Conservation (phyloP, 352 stramenopile species). For the Phytopythium ostracodes region DNA sequence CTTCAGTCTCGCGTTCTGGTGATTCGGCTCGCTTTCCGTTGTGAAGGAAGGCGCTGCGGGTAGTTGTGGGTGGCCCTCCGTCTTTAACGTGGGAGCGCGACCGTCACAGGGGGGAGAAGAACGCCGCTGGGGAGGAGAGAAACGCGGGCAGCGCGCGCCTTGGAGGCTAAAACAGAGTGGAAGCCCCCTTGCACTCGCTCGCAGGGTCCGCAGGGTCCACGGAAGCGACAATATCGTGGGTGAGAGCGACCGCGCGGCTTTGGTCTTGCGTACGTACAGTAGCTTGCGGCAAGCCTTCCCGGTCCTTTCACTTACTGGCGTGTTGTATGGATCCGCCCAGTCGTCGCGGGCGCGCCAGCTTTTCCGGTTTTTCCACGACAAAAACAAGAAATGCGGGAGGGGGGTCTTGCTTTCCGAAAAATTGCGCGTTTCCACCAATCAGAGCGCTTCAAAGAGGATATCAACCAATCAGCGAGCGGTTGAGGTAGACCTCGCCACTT, state of each 20-base stretch:
- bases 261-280: background rate
- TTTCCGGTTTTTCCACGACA: background rate
- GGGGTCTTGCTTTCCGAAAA: background rate
- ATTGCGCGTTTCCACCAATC: background rate
- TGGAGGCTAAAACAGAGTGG: too few species aligned
- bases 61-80: too few species aligned
- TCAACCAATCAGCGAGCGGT: background rate
- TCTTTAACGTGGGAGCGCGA: background rate
- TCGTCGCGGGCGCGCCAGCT: too few species aligned
- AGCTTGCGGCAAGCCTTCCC: too few species aligned
- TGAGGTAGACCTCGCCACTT: conserved; percentile 2
- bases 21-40: background rate
- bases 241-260: background rate
- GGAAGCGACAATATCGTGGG: background rate
- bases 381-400: conserved; percentile 4
- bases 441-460: background rate
- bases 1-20: too few species aligned
- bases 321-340: too few species aligned
- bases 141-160: too few species aligned
- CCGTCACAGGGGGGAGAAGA: background rate
- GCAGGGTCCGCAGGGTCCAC: too few species aligned
- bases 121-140: background rate
- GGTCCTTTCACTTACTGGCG: too few species aligned
- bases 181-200: too few species aligned
- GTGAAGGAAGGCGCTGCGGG: background rate